phyloP scores from a whole-genome alignment of 2,329 filamentous ascomycete species.

The Cladophialophora psammophila region DNA sequence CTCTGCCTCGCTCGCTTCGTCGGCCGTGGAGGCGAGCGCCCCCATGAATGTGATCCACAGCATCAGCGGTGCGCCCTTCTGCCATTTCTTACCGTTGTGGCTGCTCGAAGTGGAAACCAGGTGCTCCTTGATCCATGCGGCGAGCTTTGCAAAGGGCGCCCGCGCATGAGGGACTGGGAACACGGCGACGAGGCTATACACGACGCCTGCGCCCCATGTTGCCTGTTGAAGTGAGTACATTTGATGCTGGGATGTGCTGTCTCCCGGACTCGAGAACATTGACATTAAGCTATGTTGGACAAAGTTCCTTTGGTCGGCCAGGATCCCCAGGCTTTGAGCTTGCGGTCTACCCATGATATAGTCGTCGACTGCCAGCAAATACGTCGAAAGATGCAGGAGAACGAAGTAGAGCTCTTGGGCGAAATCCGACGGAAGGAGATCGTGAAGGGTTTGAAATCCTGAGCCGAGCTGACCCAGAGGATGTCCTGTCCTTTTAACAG shows the following conservation, averaged over 20 bases:
- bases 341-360: slow-evolving; percentile 22
- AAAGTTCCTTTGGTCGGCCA: slow-evolving; percentile 50
- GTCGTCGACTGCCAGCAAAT: slow-evolving; percentile 24
- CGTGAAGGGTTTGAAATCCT: slow-evolving; percentile 17
- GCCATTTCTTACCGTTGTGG: slow-evolving; percentile 9
- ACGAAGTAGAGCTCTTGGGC: not conserved
- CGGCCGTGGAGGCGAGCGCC: slow-evolving; percentile 45
- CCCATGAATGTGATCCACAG: slow-evolving; percentile 50
- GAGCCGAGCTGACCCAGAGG: slow-evolving; percentile 22
- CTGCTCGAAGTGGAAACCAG: slow-evolving; percentile 11
- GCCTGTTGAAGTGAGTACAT: slow-evolving; percentile 38
- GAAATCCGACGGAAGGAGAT: slow-evolving; percentile 4
- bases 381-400: slow-evolving; percentile 10
- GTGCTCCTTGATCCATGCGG: slow-evolving; percentile 10
- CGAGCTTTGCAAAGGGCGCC: slow-evolving; percentile 16
- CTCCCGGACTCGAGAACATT: not conserved
- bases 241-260: not conserved
- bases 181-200: slow-evolving; percentile 49
- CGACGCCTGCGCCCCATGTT: slow-evolving; percentile 45
- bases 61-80: slow-evolving; percentile 36
- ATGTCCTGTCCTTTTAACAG: slow-evolving; percentile 14
- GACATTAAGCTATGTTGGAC: slow-evolving; percentile 47
- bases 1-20: slow-evolving; percentile 33
- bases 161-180: slow-evolving; percentile 47
- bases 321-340: slow-evolving; percentile 9